A percentile compares a stretch with the other conserved stretches of the same genome.
Evolutionary conservation across 192 early-diverging fungal genomes (phyloP).

Genomic region (Paraglomus brasilianum): DNA sequence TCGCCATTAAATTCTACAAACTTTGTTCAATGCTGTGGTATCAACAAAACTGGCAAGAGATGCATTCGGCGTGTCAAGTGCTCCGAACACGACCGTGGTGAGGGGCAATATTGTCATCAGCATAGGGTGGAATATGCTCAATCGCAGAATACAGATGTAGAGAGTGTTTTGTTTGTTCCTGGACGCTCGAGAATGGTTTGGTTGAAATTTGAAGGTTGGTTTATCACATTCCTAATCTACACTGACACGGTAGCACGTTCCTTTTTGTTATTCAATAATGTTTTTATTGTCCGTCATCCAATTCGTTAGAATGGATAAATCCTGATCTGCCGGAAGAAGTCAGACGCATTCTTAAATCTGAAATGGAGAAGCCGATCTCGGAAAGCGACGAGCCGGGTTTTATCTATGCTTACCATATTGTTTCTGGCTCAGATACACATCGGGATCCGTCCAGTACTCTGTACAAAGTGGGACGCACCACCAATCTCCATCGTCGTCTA

Average conservation of each 20-base stretch:
- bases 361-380: constrained; percentile 47
- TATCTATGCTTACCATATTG: constrained; percentile 48
- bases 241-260: neutral
- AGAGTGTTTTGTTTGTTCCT: constrained; percentile 6
- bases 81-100: neutral
- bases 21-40: too few species aligned
- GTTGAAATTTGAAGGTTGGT: constrained; percentile 11
- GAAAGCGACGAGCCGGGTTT: constrained; percentile 46
- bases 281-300: neutral
- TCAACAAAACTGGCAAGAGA: too few species aligned
- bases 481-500: constrained; percentile 46
- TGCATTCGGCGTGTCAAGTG: too few species aligned
- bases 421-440: constrained; percentile 3
- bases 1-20: too few species aligned
- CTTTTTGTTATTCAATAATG: neutral
- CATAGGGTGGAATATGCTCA: neutral
- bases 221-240: neutral
- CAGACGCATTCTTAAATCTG: constrained; percentile 37
- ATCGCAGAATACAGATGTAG: neutral
- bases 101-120: neutral
- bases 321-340: constrained; percentile 37
- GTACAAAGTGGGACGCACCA: constrained; percentile 49
- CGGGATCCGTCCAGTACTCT: constrained; percentile 30
- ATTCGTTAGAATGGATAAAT: constrained; percentile 40
- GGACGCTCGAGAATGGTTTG: constrained; percentile 1